Base-by-base conservation (phyloP, 129 eudicot genomes). In the Scalesia atractyloides region DNA sequence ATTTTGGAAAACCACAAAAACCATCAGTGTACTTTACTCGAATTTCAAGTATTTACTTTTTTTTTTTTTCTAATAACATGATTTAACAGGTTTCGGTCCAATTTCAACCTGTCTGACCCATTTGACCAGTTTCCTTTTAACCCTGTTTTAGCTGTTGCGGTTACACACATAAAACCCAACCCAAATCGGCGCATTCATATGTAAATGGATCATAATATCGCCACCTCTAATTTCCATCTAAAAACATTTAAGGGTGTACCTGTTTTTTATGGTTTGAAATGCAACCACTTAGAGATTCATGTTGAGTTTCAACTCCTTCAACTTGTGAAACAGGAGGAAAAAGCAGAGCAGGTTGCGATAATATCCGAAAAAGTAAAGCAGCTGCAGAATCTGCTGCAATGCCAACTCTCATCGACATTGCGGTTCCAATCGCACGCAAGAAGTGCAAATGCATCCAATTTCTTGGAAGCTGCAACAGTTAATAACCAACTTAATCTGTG, bases 401-500 rank as follows among this genome's bases (percentile, higher is more conserved):
- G 51, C 98, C 98, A 64, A 85, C 96, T 86, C 97, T 83, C 93
- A 88, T 87, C 15, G 98, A 94, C 97, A 94, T 94, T 44, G 98
- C 98, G 49, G 91, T 83, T 51, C 98, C 98, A 66, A 94, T 94
- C 69, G 98, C 98, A 18, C 98, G 91, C 82, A 94, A 64, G 74
- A 94, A 94, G 81, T 94, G 98, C 82, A 94, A 86, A 81, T 94
- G 98, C 98, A 94, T 86, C 98, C 98, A 94, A 74, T 94, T 94
- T 80, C 96, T 86, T 26, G 97, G 98, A 68, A 94, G 95, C 98
- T 94, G 77, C 81, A 86, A 48, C 39, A 61, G 72, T 63, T 54
- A 72, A 64, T 68, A 52, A 50, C 69, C 64, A 66, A 52, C 72
- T 58, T 65, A 19, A 41, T 41, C 30, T 56, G 7, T 70, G 30